These are phyloP conservation scores for Ajuga chamaepitys DNA, from an alignment of 257 asterid genomes.

Conservation along the genomic window DNA sequence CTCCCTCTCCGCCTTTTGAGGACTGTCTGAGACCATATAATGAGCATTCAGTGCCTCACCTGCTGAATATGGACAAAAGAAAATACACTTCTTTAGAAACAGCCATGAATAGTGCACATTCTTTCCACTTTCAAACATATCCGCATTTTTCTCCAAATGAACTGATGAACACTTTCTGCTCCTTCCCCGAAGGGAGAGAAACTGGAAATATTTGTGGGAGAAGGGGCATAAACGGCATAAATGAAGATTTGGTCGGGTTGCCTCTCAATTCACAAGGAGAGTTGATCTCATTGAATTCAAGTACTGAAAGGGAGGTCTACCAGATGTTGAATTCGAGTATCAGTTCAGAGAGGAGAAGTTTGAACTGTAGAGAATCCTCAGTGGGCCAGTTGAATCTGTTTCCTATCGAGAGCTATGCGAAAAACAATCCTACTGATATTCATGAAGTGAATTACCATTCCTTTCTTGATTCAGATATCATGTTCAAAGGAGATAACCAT, in stretches of 20 bases:
- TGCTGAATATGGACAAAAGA: slow-evolving; percentile 10
- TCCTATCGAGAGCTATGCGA: slow-evolving; percentile 20
- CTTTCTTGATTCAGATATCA: slow-evolving; percentile 11
- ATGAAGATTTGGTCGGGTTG: slow-evolving; percentile 44
- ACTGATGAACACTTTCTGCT: slow-evolving; percentile 25
- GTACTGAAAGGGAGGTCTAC: slow-evolving; percentile 22
- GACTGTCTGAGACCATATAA: slow-evolving; percentile 30
- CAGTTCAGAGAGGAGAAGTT: slow-evolving; percentile 14
- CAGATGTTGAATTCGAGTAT: slow-evolving; percentile 27
- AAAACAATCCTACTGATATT: slow-evolving; percentile 24
- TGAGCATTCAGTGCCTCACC: slow-evolving; percentile 21
- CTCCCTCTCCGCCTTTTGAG: slow-evolving; percentile 26
- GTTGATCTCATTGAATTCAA: slow-evolving; percentile 35
- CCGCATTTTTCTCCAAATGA: slow-evolving; percentile 36
- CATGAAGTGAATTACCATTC: slow-evolving; percentile 16
- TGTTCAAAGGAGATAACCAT: slow-evolving; percentile 20
- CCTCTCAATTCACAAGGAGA: slow-evolving; percentile 76
- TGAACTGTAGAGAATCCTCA: slow-evolving; percentile 21
- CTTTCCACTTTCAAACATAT: slow-evolving; percentile 27
- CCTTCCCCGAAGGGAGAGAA: slow-evolving; percentile 27
- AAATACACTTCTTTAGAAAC: slow-evolving; percentile 17
- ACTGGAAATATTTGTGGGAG: slow-evolving; percentile 12
- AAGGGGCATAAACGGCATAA: slow-evolving; percentile 15
- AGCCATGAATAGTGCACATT: slow-evolving; percentile 17
- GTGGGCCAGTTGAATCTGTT: slow-evolving; percentile 28